These are phyloP conservation scores for Xerocomellus chrysenteron DNA, from an alignment of 768 basidiomycete species.

Conservation along the genomic window DNA sequence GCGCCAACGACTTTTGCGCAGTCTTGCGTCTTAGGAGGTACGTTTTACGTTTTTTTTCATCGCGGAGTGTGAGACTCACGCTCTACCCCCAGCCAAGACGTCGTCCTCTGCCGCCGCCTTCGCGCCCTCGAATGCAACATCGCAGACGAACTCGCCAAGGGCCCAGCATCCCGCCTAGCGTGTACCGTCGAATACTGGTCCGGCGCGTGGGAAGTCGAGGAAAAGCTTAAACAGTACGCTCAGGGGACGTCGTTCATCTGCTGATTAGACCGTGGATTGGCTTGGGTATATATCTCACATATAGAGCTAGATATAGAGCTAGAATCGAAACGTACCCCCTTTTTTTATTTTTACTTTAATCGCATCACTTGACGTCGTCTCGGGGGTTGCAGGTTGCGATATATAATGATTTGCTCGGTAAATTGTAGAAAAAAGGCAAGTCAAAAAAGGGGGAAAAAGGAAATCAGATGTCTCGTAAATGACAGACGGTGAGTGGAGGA, in stretches of 20 bases:
- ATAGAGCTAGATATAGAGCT: no score
- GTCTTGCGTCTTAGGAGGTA: conserved; percentile 76
- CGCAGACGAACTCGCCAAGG: conserved; percentile 49
- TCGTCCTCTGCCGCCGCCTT: conserved; percentile 74
- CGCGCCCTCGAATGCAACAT: conserved; percentile 83
- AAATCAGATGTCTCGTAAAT: conserved; percentile 23
- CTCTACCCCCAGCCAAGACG: conserved; percentile 61
- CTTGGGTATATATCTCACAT: no score
- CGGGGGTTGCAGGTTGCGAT: neutral
- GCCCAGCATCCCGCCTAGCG: conserved; percentile 58
- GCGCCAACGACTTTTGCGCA: conserved; percentile 94
- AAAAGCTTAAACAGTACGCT: conserved; percentile 50
- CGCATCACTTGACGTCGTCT: no score
- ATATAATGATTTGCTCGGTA: conserved; percentile 2
- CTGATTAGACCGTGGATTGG: neutral
- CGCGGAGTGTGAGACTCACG: neutral
- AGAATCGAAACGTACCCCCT: no score
- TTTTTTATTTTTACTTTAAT: no score
- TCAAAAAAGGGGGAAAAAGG: neutral
- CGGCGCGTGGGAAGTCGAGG: conserved; percentile 96
- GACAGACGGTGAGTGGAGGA: conserved; percentile 2
- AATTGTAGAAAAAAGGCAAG: neutral
- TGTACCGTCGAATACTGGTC: conserved; percentile 82
- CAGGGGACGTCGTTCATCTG: neutral
- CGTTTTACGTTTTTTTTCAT: neutral